These are phyloP conservation scores for Phlebiopsis gigantea DNA, from an alignment of 768 basidiomycete genomes.

Conservation along the genomic window DNA sequence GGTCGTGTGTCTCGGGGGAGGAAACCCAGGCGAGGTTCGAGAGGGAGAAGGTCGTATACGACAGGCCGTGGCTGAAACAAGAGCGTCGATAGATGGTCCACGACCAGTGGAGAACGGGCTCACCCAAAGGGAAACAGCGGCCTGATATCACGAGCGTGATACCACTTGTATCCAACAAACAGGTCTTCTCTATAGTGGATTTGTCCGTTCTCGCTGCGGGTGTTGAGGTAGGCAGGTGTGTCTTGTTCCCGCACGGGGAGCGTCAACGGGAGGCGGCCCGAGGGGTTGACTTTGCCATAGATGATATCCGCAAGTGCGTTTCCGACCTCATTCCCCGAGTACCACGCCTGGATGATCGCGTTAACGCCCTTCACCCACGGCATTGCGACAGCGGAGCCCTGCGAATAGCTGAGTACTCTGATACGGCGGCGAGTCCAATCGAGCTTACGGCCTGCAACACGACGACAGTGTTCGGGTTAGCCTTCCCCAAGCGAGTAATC, in stretches of 20 bases:
- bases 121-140: constrained; percentile 70
- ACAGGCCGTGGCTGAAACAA: constrained; percentile 58
- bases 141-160: constrained; percentile 45
- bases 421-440: not conserved
- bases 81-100: constrained; percentile 1
- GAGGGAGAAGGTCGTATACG: constrained; percentile 66
- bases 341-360: constrained; percentile 60
- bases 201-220: constrained; percentile 51
- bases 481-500: constrained; percentile 44
- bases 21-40: constrained; percentile 37
- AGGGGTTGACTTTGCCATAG: constrained; percentile 57
- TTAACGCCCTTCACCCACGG: constrained; percentile 59
- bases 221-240: constrained; percentile 55
- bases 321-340: constrained; percentile 60
- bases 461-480: constrained; percentile 55
- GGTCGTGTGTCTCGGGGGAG: constrained; percentile 18
- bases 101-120: constrained; percentile 12
- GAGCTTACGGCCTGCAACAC: constrained; percentile 54
- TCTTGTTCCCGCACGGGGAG: constrained; percentile 58
- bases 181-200: constrained; percentile 54
- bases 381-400: constrained; percentile 72
- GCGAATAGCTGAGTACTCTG: not conserved
- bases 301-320: constrained; percentile 64
- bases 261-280: constrained; percentile 51
- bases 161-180: constrained; percentile 68